Percentiles rank a stretch among this genome's conserved stretches.
phyloP scores from a whole-genome alignment of 148 eudicot genomes.

The Silene latifolia region DNA sequence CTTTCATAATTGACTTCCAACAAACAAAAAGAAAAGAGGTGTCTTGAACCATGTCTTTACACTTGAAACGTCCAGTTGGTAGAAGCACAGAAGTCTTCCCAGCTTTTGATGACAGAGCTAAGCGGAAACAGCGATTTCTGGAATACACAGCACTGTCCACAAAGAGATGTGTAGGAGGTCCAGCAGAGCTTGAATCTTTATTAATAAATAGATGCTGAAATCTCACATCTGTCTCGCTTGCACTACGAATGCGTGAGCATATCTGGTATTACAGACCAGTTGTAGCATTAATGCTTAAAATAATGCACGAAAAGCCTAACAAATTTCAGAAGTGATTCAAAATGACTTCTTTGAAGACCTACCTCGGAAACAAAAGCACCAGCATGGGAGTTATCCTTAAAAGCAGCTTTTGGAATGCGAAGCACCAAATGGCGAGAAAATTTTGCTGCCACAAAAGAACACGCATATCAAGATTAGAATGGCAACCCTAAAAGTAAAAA shows the following conservation, averaged over 20 bases:
- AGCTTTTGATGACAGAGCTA: constrained; percentile 91
- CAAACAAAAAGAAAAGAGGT: constrained; percentile 13
- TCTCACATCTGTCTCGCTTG: constrained; percentile 51
- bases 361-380: constrained; percentile 99
- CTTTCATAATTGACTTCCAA: constrained; percentile 5
- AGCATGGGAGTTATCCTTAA: constrained; percentile 89
- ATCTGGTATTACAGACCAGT: constrained; percentile 38
- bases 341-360: constrained; percentile 14
- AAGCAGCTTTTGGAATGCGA: constrained; percentile 73
- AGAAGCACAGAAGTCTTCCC: constrained; percentile 84
- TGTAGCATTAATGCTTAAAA: background rate
- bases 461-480: background rate
- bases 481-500: background rate
- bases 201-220: constrained; percentile 56
- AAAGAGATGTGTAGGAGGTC: constrained; percentile 53
- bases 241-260: constrained; percentile 59
- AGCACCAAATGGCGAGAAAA: constrained; percentile 90
- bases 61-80: constrained; percentile 84
- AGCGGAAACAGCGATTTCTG: constrained; percentile 94
- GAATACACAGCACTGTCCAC: constrained; percentile 94
- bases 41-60: constrained; percentile 67
- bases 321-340: background rate
- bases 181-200: constrained; percentile 62
- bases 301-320: background rate
- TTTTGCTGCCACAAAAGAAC: constrained; percentile 48